phyloP scores from a whole-genome alignment of 2,329 filamentous ascomycete species.

The Epichloe glyceriae region DNA sequence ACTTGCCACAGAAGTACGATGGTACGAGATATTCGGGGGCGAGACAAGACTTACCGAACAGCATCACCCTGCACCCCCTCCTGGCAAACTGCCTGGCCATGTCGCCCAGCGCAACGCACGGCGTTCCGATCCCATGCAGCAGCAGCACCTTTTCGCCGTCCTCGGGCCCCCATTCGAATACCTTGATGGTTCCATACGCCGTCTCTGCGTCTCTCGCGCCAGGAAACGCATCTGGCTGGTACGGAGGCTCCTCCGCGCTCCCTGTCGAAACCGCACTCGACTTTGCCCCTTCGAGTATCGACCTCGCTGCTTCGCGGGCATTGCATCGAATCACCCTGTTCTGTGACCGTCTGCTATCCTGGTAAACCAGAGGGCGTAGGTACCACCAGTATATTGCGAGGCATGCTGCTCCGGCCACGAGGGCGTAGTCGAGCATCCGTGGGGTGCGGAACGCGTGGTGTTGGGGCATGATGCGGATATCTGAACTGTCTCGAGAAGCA shows the following conservation, averaged over 20 bases:
- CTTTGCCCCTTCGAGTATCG: not conserved
- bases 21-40: slow-evolving; percentile 53
- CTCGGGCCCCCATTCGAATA: slow-evolving; percentile 71
- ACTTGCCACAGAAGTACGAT: too few relatives aligned
- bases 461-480: slow-evolving; percentile 1
- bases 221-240: slow-evolving; percentile 58
- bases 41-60: slow-evolving; percentile 46
- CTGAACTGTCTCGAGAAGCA: not conserved
- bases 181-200: slow-evolving; percentile 56
- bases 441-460: slow-evolving; percentile 3
- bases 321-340: not conserved
- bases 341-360: slow-evolving; percentile 5
- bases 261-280: not conserved
- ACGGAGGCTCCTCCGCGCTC: slow-evolving; percentile 30
- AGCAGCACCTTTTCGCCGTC: slow-evolving; percentile 60
- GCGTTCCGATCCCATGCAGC: slow-evolving; percentile 72
- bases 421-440: slow-evolving; percentile 5
- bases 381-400: slow-evolving; percentile 24
- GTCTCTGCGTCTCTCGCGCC: slow-evolving; percentile 55
- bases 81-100: slow-evolving; percentile 52
- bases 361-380: slow-evolving; percentile 13
- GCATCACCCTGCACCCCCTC: slow-evolving; percentile 61
- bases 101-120: slow-evolving; percentile 54
- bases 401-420: slow-evolving; percentile 14
- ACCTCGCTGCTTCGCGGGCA: slow-evolving; percentile 2